phyloP scores from a whole-genome alignment of 192 early-diverging fungal genomes.

The Backusella liffmaniae region DNA sequence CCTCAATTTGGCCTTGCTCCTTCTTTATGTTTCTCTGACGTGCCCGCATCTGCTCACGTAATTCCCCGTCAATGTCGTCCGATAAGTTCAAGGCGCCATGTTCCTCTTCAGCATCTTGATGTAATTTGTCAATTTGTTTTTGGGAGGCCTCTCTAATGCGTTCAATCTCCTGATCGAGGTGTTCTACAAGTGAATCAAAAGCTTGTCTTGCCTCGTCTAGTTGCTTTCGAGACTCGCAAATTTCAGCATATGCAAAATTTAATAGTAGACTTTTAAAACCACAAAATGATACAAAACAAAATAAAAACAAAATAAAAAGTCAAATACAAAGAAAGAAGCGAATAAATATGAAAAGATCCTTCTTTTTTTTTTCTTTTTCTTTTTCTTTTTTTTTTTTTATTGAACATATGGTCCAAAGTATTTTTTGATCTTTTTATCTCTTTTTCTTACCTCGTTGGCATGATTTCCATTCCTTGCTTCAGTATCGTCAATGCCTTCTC shows the following conservation, averaged over 20 bases:
- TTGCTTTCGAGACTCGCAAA: conserved; percentile 64
- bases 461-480: conserved; percentile 63
- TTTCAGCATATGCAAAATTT: conserved; percentile 72
- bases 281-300: neutral
- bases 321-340: conserved; percentile 2
- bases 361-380: neutral
- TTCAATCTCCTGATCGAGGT: conserved; percentile 45
- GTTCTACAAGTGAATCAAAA: conserved; percentile 52
- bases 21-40: conserved; percentile 56
- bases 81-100: conserved; percentile 39
- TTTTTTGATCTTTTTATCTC: no score
- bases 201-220: conserved; percentile 50
- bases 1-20: conserved; percentile 63
- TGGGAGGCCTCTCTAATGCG: conserved; percentile 28
- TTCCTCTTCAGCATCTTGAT: conserved; percentile 40
- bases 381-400: conserved; percentile 2
- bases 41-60: conserved; percentile 50
- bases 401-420: neutral
- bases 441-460: conserved; percentile 69
- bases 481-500: conserved; percentile 65
- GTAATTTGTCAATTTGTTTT: conserved; percentile 45
- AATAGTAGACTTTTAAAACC: conserved; percentile 54
- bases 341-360: neutral
- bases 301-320: neutral
- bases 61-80: conserved; percentile 58